Conservation (phyloP, 352 stramenopile species). For the Globisporangium paddicum region DNA sequence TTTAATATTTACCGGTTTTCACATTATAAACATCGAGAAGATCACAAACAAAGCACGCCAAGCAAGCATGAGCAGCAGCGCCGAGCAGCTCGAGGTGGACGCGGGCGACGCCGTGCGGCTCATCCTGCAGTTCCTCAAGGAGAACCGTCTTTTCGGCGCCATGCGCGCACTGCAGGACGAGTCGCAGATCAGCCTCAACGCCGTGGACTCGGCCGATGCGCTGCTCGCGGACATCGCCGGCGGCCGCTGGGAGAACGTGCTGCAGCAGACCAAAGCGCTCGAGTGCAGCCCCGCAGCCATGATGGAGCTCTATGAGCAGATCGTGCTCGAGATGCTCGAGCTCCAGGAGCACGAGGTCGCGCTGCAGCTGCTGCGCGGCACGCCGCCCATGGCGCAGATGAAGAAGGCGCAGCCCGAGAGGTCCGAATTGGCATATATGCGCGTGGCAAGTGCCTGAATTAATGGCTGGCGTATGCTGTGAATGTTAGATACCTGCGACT, state of each 20-base stretch:
- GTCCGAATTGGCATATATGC: constrained; percentile 17
- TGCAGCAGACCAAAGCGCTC: constrained; percentile 80
- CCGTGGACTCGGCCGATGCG: constrained; percentile 82
- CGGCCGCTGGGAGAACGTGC: constrained; percentile 87
- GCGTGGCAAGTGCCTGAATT: not conserved
- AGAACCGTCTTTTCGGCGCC: constrained; percentile 83
- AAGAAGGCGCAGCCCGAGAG: constrained; percentile 46
- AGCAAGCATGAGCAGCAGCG: constrained; percentile 8
- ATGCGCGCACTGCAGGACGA: constrained; percentile 87
- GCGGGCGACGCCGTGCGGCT: constrained; percentile 82
- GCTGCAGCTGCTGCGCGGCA: constrained; percentile 45
- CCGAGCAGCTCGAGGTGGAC: constrained; percentile 49
- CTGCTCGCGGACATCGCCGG: constrained; percentile 73
- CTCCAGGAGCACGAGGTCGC: constrained; percentile 77
- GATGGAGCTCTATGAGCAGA: constrained; percentile 88
- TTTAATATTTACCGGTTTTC: too few species aligned
- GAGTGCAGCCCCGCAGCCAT: constrained; percentile 65
- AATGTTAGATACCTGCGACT: constrained; percentile 55
- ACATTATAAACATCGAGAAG: too few species aligned
- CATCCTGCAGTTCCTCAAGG: constrained; percentile 90
- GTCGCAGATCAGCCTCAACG: constrained; percentile 81
- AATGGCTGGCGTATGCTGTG: not conserved
- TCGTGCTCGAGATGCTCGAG: constrained; percentile 88
- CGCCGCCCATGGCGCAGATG: constrained; percentile 43
- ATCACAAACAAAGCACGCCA: too few species aligned